Evolutionary conservation across 2,329 filamentous ascomycete species (phyloP), one percentile per base, ranked within the genome.

Genomic region (Fusarium falciforme): DNA sequence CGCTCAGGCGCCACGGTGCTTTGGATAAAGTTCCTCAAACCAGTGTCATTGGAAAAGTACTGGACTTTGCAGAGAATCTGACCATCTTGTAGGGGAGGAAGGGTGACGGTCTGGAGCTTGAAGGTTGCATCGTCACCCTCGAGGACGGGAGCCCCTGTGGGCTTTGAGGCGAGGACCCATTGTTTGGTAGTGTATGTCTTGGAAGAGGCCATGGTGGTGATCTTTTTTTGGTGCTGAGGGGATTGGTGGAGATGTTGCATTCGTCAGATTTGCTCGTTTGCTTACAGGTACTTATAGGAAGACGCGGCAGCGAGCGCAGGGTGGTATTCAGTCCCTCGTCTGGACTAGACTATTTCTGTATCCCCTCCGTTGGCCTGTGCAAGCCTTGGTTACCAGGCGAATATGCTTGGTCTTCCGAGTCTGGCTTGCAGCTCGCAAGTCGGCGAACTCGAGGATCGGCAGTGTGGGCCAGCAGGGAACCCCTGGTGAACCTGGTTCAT

Each of bases 21-120:
- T 64, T 78, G 70, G 61, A 80, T 80, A 54, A 79, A 80, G 68
- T 76, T 78, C 55, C 78, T 76, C 22, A 79, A 55, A 5, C 77
- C 78, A 12, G 78, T 76, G 64, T 80, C 78, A 65, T 80, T 80
- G 67, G 77, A 79, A 7, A 80, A 78, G 64, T 80, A 80, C 55
- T 72, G 64, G 36, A 76, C 74, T 65, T 75, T 78, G 67, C 67
- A 72, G 67, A 80, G 77, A 40, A 80, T 75, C 70, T 80, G 77
- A 36, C 77, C 77, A 16, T 79, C 71, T 57, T 75, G 57, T 27
- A 80, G 67, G 9, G 71, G 65, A 10, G 78, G 77, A 31, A 80
- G 71, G n/a, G 71, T 71, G 8, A 73, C 70, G 0, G 72, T 76
- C 71, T 74, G 70, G 8, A 80, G 64, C 69, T 75, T 73, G 62